phyloP scores from a whole-genome alignment of 495 filamentous ascomycete genomes.

The Neurospora sp. region DNA sequence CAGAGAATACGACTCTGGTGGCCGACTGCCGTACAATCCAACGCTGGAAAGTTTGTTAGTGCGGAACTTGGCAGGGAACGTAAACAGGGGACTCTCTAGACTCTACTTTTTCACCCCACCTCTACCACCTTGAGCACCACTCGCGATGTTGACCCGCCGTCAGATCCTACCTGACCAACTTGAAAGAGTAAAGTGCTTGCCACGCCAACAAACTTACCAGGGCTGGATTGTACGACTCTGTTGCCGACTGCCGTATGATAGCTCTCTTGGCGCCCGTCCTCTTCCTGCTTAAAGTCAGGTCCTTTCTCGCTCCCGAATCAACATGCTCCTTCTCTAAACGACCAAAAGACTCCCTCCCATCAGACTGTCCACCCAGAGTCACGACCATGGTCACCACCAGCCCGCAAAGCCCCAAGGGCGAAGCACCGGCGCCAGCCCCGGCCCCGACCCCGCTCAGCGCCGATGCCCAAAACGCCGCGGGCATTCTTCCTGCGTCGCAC shows the following conservation, averaged over 20 bases:
- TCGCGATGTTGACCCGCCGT: too few relatives aligned
- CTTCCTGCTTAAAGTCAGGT: not conserved
- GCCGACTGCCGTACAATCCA: not conserved
- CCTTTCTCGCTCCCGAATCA: not conserved
- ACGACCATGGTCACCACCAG: not conserved
- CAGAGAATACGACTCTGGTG: not conserved
- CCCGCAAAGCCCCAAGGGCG: not conserved
- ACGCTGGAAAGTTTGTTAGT: too few relatives aligned
- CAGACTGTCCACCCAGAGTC: not conserved
- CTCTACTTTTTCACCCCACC: too few relatives aligned
- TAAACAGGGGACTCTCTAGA: too few relatives aligned
- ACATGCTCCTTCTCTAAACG: not conserved
- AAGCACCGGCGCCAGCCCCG: not conserved
- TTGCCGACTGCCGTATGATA: not conserved
- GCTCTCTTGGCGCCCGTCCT: not conserved
- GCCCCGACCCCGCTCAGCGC: not conserved
- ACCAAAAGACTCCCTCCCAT: not conserved
- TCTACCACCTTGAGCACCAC: too few relatives aligned
- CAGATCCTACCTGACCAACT: too few relatives aligned
- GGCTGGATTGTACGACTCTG: too few relatives aligned
- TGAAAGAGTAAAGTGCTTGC: too few relatives aligned
- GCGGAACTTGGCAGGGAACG: too few relatives aligned
- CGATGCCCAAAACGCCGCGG: not conserved
- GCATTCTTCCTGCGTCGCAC: slow-evolving; percentile 1
- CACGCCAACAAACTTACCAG: too few relatives aligned